Evolutionary conservation across 768 basidiomycete genomes (phyloP).

Genomic region (Coprinopsis sp.): DNA sequence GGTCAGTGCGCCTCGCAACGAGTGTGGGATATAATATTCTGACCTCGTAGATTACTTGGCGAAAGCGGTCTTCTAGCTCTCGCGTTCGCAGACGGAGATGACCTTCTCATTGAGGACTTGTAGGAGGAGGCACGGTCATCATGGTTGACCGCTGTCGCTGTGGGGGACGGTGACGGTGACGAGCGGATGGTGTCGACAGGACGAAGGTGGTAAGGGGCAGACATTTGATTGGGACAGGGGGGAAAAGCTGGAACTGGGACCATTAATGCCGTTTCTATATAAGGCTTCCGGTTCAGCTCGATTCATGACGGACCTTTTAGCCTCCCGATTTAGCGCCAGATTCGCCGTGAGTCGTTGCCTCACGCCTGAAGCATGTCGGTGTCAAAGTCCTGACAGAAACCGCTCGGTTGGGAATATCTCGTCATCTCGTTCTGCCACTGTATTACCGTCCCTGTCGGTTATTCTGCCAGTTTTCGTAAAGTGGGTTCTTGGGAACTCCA

Average conservation of each 20-base stretch:
- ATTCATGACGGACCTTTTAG: neutral
- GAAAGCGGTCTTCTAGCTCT: slow-evolving; percentile 55
- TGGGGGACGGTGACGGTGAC: slow-evolving; percentile 49
- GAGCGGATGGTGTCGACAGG: slow-evolving; percentile 40
- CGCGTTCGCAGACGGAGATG: slow-evolving; percentile 25
- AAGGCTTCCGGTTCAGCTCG: neutral
- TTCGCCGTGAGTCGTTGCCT: slow-evolving; percentile 2
- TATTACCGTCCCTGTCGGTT: slow-evolving; percentile 12
- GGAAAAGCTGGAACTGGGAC: slow-evolving; percentile 11
- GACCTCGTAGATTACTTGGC: slow-evolving; percentile 60
- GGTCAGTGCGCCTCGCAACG: neutral
- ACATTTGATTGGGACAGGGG: slow-evolving; percentile 23
- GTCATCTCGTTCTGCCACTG: slow-evolving; percentile 3
- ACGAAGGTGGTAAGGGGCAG: slow-evolving; percentile 48
- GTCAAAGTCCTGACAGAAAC: slow-evolving; percentile 10
- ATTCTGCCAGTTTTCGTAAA: neutral
- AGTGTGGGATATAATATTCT: slow-evolving; percentile 4
- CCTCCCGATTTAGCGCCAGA: slow-evolving; percentile 7
- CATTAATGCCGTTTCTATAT: slow-evolving; percentile 3
- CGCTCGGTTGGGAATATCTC: slow-evolving; percentile 7
- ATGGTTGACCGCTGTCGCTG: slow-evolving; percentile 42
- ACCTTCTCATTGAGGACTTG: slow-evolving; percentile 23
- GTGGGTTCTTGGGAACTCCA: neutral
- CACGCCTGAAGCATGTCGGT: slow-evolving; percentile 1
- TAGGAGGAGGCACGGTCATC: slow-evolving; percentile 37